These are phyloP conservation scores for Purshia tridentata DNA, from an alignment of 306 rosid genomes.

Conservation along the genomic window DNA sequence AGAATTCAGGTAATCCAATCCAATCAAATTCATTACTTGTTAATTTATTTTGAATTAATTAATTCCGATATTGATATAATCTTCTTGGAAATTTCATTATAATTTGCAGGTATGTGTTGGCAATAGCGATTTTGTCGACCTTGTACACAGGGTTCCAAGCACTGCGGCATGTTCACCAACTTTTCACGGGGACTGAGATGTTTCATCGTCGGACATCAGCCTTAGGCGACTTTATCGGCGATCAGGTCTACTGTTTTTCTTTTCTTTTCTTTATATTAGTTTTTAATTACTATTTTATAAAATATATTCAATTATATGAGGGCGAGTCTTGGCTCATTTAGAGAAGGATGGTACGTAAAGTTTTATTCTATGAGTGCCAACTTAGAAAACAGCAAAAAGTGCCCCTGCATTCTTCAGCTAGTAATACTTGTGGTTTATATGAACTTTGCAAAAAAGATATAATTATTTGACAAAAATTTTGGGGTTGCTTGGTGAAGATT, in stretches of 20 bases:
- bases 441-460: too few species aligned
- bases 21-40: background rate
- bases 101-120: slow-evolving; percentile 58
- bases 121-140: slow-evolving; percentile 45
- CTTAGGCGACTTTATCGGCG: slow-evolving; percentile 59
- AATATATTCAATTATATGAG: background rate
- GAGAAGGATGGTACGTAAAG: too few species aligned
- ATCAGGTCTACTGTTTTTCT: slow-evolving; percentile 52
- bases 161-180: slow-evolving; percentile 40
- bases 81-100: slow-evolving; percentile 1
- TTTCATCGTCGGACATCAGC: slow-evolving; percentile 31
- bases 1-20: slow-evolving; percentile 50
- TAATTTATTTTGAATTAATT: background rate
- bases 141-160: slow-evolving; percentile 53
- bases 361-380: background rate
- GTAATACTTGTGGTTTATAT: too few species aligned
- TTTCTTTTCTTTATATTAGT: background rate
- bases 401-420: background rate
- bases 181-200: slow-evolving; percentile 32
- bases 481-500: slow-evolving; percentile 44
- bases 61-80: background rate
- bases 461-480: background rate
- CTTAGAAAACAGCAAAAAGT: too few species aligned
- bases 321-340: too few species aligned
- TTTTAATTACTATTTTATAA: background rate